Conservation (phyloP, 305 asterid genomes). For the Fraxinus angustifolia region DNA sequence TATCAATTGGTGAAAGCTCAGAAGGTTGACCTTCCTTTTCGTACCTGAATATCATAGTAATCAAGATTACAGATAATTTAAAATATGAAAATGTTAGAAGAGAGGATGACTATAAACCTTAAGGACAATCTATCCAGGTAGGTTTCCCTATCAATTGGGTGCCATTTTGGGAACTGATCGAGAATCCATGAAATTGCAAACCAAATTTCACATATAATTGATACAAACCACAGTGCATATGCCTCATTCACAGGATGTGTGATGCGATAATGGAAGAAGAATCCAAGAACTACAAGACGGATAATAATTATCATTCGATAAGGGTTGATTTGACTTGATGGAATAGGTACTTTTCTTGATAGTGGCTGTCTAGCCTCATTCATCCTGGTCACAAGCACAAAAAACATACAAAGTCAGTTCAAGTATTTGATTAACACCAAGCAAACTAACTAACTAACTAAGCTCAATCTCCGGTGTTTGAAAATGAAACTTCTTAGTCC, state of each 20-base stretch:
- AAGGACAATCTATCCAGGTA: slow-evolving; percentile 39
- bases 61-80: neutral
- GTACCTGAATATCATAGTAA: slow-evolving; percentile 21
- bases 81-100: neutral
- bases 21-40: slow-evolving; percentile 43
- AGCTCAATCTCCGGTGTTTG: neutral
- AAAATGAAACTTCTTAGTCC: neutral
- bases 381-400: slow-evolving; percentile 22
- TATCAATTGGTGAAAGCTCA: slow-evolving; percentile 34
- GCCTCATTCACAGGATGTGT: slow-evolving; percentile 37
- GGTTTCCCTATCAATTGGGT: slow-evolving; percentile 37
- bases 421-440: neutral
- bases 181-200: slow-evolving; percentile 45
- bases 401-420: neutral
- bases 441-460: neutral
- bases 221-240: slow-evolving; percentile 33
- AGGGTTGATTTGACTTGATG: slow-evolving; percentile 34
- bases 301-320: slow-evolving; percentile 33
- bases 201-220: slow-evolving; percentile 45
- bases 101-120: slow-evolving; percentile 23
- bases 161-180: slow-evolving; percentile 48
- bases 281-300: slow-evolving; percentile 34
- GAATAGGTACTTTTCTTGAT: slow-evolving; percentile 33
- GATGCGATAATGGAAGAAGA: slow-evolving; percentile 39
- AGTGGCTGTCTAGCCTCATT: slow-evolving; percentile 36